phyloP scores from a whole-genome alignment of 495 filamentous ascomycete species.

The Penicillium goetzii region DNA sequence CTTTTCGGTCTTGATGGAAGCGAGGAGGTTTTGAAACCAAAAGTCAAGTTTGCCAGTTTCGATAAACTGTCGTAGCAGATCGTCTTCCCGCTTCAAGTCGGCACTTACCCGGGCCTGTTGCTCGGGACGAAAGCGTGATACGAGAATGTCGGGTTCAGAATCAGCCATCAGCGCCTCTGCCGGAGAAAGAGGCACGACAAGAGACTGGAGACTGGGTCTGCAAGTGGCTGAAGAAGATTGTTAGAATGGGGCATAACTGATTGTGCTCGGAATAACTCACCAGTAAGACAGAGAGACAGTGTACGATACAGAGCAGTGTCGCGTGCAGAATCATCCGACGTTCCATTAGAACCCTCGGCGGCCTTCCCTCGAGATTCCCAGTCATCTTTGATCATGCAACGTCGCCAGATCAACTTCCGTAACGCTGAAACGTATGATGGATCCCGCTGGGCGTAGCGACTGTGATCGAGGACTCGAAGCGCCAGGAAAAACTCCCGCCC shows the following conservation, averaged over 20 bases:
- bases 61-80: conserved; percentile 52
- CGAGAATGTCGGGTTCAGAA: conserved; percentile 55
- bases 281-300: conserved; percentile 36
- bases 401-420: conserved; percentile 80
- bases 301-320: conserved; percentile 41
- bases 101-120: conserved; percentile 52
- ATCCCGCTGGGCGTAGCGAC: conserved; percentile 51
- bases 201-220: conserved; percentile 25
- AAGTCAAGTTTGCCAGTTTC: conserved; percentile 62
- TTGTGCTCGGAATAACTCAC: conserved; percentile 24
- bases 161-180: conserved; percentile 52
- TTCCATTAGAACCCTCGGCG: conserved; percentile 34
- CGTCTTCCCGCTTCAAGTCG: conserved; percentile 60
- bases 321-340: conserved; percentile 28
- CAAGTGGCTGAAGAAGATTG: conserved; percentile 19
- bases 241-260: conserved; percentile 5
- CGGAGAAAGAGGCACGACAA: conserved; percentile 50
- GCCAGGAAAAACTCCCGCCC: conserved; percentile 71
- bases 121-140: conserved; percentile 57
- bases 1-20: conserved; percentile 24
- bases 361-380: conserved; percentile 60
- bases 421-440: conserved; percentile 57
- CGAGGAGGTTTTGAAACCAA: conserved; percentile 59
- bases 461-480: conserved; percentile 64
- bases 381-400: conserved; percentile 77